phyloP scores from a whole-genome alignment of 2,329 filamentous ascomycete species.

The Sarocladiaceae sp. region DNA sequence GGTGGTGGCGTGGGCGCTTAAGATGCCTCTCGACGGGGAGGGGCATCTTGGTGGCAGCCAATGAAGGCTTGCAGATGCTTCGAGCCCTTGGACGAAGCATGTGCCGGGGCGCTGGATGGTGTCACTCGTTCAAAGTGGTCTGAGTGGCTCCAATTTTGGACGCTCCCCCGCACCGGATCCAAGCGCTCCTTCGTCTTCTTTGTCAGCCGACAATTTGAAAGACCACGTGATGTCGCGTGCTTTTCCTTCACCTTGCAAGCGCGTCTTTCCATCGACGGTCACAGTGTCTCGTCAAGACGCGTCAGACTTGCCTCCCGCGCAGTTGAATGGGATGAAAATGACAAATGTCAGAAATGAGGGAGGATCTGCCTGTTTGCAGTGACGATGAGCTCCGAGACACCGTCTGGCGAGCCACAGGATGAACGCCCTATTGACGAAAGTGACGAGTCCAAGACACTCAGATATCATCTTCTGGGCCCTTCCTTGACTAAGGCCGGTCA shows the following conservation, averaged over 20 bases:
- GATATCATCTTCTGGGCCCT: slow-evolving; percentile 83
- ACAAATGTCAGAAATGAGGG: neutral
- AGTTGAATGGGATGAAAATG: neutral
- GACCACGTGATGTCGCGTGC: slow-evolving; percentile 11
- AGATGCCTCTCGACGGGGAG: slow-evolving; percentile 9
- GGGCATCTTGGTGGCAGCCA: slow-evolving; percentile 8
- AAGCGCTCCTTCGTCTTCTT: neutral
- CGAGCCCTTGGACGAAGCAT: slow-evolving; percentile 5
- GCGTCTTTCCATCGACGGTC: neutral
- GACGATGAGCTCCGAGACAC: slow-evolving; percentile 4
- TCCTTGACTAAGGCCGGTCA: slow-evolving; percentile 92
- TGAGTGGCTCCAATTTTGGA: neutral
- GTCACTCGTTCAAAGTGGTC: neutral
- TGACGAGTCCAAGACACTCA: slow-evolving; percentile 55
- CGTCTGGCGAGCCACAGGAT: slow-evolving; percentile 5
- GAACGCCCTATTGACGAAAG: slow-evolving; percentile 15
- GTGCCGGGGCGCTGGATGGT: too few species aligned
- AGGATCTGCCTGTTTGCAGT: neutral
- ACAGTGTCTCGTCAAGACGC: neutral
- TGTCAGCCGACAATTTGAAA: neutral
- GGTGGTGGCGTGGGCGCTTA: slow-evolving; percentile 13
- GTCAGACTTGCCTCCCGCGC: neutral
- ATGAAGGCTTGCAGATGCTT: neutral
- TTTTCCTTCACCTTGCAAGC: neutral
- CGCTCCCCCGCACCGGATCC: neutral